Base-by-base conservation (phyloP, 306 rosid genomes). In the Prunus davidiana region DNA sequence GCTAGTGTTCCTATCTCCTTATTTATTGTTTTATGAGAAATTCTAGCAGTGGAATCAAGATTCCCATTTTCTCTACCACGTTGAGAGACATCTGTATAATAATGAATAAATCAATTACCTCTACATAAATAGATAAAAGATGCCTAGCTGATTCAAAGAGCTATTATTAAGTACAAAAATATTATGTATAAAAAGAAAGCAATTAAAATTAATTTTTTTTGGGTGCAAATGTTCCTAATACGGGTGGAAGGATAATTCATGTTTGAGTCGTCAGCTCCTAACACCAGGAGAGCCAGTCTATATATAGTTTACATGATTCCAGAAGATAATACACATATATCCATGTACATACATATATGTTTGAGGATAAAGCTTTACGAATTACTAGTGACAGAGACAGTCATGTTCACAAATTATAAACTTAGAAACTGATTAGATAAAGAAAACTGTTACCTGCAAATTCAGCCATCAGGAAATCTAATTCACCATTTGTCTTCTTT, bases 391-490 rank as follows among this genome's bases (percentile, higher is more conserved):
- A 13, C 64, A 60, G 12, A 12, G 64, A 13, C 64, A 60, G 34
- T 6, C 54, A 34, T 54, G 51, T 10, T 73, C 62, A 3, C 6
- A 57, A 41, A 71, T 60, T 43, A 52, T 49, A 66, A 71, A 22
- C 28, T 18, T 47, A 20, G 64, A 30, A 66, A 43, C 19, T 62
- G 30, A 30, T 25, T 38, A 61, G 70, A 69, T 49, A 54, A 60
- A 80, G 60, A 55, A 67, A 85, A 76, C 57, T 27, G 15, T 78
- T 91, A 92, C 99, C 99, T 75, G 98, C 93, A 74, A 96, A 92
- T 79, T 96, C 99, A 45, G 99, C 99, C 97, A 96, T 96, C 80
- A 96, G 82, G 80, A 91, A 91, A 82, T 96, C 99, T 65, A 87
- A 86, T 86, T 92, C 99, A 41, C 99, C 98, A 70, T 92, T 96